Percentiles rank a stretch among this genome's conserved stretches.
Evolutionary conservation across 345 rosid species (phyloP).

Genomic region (Citrus reticulata): DNA sequence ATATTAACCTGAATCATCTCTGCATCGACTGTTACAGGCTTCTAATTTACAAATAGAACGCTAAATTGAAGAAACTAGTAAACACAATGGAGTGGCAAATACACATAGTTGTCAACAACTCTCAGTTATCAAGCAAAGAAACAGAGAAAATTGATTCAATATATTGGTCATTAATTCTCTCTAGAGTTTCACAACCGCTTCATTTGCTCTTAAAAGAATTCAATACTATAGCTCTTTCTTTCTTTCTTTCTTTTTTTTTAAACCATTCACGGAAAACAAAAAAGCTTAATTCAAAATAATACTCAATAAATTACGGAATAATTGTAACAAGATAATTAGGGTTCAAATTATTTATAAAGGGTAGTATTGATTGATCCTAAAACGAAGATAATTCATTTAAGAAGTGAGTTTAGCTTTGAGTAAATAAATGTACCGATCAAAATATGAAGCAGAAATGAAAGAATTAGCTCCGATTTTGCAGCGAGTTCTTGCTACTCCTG

Average conservation of each 20-base stretch:
- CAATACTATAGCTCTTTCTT: background rate
- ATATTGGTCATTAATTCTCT: background rate
- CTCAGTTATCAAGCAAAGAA: background rate
- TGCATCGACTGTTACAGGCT: background rate
- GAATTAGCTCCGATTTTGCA: background rate
- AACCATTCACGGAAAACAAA: background rate
- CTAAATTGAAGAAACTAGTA: background rate
- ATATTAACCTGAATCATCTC: background rate
- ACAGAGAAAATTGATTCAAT: background rate
- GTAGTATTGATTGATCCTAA: background rate
- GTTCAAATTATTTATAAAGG: background rate
- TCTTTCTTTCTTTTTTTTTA: no score
- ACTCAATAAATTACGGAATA: background rate
- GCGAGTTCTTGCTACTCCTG: background rate
- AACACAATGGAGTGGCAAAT: background rate
- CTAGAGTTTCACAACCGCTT: background rate
- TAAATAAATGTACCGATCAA: background rate
- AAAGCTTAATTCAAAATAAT: background rate
- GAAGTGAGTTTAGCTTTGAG: background rate
- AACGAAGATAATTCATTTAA: background rate
- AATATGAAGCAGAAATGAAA: background rate
- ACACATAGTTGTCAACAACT: background rate
- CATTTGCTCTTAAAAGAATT: background rate
- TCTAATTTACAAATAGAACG: background rate
- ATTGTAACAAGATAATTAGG: background rate